Percentiles rank a stretch among this genome's conserved stretches.
Conservation (phyloP, 768 basidiomycete species). For the Leccinum incarnatum region DNA sequence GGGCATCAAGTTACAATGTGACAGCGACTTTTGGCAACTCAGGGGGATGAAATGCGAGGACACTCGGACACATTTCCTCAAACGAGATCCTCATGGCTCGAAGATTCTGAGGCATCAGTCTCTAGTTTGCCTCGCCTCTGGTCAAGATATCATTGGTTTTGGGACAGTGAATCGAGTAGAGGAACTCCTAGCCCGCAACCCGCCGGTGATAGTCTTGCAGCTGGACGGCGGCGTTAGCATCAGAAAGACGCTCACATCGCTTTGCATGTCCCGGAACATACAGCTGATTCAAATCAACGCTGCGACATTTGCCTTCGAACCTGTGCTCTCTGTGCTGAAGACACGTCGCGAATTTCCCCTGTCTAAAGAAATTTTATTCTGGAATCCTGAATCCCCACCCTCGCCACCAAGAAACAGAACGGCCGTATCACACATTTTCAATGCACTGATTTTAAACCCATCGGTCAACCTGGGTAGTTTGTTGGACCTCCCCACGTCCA, state of each 20-base stretch:
- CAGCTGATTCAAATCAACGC: conserved; percentile 56
- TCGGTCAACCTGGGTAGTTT: conserved; percentile 37
- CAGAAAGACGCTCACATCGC: conserved; percentile 35
- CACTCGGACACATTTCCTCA: conserved; percentile 35
- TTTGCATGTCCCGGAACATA: conserved; percentile 35
- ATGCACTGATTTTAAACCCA: conserved; percentile 30
- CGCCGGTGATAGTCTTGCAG: conserved; percentile 53
- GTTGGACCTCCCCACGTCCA: conserved; percentile 34
- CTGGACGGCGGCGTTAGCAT: conserved; percentile 43
- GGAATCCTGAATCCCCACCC: conserved; percentile 34
- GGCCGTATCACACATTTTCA: conserved; percentile 21
- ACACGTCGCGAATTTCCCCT: conserved; percentile 42
- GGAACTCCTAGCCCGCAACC: conserved; percentile 43
- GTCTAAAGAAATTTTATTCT: conserved; percentile 49
- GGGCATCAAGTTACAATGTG: conserved; percentile 40
- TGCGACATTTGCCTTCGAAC: conserved; percentile 60
- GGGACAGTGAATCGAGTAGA: conserved; percentile 56
- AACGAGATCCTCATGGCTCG: conserved; percentile 29
- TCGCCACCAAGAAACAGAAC: not conserved
- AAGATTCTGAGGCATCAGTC: conserved; percentile 54
- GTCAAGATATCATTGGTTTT: conserved; percentile 52
- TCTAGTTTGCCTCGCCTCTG: conserved; percentile 48
- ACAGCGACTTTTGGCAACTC: conserved; percentile 36
- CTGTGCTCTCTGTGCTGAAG: conserved; percentile 52
- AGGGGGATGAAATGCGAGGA: conserved; percentile 21